Percentiles rank a stretch among this genome's conserved stretches.
phyloP scores from a whole-genome alignment of 257 asterid species.

The Nicotiana obtusifolia region DNA sequence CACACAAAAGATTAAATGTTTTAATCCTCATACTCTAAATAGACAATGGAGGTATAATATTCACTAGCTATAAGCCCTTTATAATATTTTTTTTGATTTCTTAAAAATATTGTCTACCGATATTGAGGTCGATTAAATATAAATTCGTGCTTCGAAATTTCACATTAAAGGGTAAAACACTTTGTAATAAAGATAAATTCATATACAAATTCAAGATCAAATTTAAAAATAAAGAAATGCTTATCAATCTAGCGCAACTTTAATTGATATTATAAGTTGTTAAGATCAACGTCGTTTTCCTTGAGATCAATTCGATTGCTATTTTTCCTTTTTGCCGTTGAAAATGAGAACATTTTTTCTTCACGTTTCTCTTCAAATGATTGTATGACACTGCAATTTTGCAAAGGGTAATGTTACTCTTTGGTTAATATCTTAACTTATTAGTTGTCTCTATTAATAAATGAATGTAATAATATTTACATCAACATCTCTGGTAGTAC shows the following conservation, averaged over 20 bases:
- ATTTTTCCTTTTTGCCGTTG: background rate
- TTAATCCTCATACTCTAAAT: too few relatives aligned
- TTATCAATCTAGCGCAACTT: too few relatives aligned
- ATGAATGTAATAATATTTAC: background rate
- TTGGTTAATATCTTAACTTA: background rate
- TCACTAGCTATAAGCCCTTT: too few relatives aligned
- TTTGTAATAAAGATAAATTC: too few relatives aligned
- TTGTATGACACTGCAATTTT: background rate
- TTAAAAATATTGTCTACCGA: accelerated
- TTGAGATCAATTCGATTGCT: background rate
- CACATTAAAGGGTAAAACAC: too few relatives aligned
- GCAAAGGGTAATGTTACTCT: background rate
- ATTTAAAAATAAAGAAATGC: too few relatives aligned
- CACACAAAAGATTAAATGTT: too few relatives aligned
- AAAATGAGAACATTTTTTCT: background rate
- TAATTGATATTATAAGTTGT: background rate
- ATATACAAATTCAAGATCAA: too few relatives aligned
- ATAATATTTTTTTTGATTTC: too few relatives aligned
- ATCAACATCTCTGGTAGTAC: background rate
- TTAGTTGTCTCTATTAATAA: background rate
- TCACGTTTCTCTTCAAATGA: background rate
- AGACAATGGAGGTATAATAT: too few relatives aligned
- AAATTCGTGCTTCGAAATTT: too few relatives aligned
- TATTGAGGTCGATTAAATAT: too few relatives aligned
- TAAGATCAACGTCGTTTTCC: background rate